A percentile compares a stretch with the other conserved stretches of the same genome.
Conservation (phyloP, 192 early-diverging fungal genomes). For the Haplosporangium gracile region DNA sequence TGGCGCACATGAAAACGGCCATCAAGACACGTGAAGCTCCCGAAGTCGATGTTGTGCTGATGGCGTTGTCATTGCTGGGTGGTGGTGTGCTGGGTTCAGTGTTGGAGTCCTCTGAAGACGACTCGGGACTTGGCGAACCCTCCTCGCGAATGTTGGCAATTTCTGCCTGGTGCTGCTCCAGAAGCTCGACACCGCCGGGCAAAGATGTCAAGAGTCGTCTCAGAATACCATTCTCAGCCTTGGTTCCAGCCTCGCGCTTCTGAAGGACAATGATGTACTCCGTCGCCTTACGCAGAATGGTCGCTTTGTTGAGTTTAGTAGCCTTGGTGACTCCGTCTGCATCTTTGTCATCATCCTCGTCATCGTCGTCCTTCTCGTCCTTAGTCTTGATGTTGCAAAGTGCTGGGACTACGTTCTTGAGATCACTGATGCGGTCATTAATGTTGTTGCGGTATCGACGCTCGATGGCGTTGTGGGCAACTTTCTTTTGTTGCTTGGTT, state of each 20-base stretch:
- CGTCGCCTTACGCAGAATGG: constrained; percentile 90
- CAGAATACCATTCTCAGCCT: constrained; percentile 62
- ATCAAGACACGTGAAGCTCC: constrained; percentile 63
- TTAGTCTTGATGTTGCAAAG: constrained; percentile 71
- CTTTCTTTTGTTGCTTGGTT: constrained; percentile 82
- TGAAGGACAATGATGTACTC: constrained; percentile 86
- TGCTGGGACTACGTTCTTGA: constrained; percentile 89
- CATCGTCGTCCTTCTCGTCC: constrained; percentile 71
- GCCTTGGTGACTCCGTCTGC: constrained; percentile 89
- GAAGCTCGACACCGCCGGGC: constrained; percentile 61
- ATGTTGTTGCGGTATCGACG: constrained; percentile 96
- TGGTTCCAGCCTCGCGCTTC: constrained; percentile 55
- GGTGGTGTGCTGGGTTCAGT: constrained; percentile 43
- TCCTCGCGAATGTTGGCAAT: constrained; percentile 13
- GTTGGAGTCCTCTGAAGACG: constrained; percentile 32
- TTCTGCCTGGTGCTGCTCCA: constrained; percentile 41
- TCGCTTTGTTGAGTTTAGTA: constrained; percentile 94
- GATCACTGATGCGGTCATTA: constrained; percentile 93
- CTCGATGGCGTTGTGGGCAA: constrained; percentile 97
- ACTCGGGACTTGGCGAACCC: constrained; percentile 23
- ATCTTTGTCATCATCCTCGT: constrained; percentile 64
- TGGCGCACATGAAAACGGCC: constrained; percentile 72
- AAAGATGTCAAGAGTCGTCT: constrained; percentile 57
- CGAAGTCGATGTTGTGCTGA: constrained; percentile 44
- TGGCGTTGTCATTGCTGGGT: constrained; percentile 22